Evolutionary conservation across 192 early-diverging fungal genomes (phyloP).

Genomic region (Cetraspora pellucida): DNA sequence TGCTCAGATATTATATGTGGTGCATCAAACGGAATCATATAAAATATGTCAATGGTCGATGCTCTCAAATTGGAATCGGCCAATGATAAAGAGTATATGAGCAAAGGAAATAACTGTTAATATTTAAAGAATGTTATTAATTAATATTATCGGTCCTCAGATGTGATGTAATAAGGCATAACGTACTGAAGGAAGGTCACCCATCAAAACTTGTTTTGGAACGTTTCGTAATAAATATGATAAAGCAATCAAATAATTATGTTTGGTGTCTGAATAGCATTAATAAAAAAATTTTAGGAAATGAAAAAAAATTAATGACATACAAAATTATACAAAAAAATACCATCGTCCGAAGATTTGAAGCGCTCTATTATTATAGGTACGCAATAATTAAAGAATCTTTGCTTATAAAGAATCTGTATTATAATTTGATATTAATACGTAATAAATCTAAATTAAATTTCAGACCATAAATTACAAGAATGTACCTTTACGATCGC

Average conservation of each 20-base stretch:
- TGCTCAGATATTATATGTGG: slow-evolving; percentile 66
- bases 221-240: slow-evolving; percentile 81
- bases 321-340: neutral
- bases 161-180: neutral
- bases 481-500: slow-evolving; percentile 58
- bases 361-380: slow-evolving; percentile 67
- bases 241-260: slow-evolving; percentile 77
- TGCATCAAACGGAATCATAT: slow-evolving; percentile 70
- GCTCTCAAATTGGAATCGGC: slow-evolving; percentile 68
- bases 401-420: slow-evolving; percentile 80
- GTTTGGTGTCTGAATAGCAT: slow-evolving; percentile 55
- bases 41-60: slow-evolving; percentile 76
- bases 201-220: slow-evolving; percentile 80
- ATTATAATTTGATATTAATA: slow-evolving; percentile 3
- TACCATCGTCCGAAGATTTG: slow-evolving; percentile 45
- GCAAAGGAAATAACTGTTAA: slow-evolving; percentile 70
- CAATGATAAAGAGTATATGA: slow-evolving; percentile 73
- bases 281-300: neutral
- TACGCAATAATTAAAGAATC: slow-evolving; percentile 79
- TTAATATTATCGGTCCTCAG: neutral
- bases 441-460: neutral
- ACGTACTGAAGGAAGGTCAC: slow-evolving; percentile 72
- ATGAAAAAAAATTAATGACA: neutral
- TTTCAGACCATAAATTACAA: neutral
- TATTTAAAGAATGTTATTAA: slow-evolving; percentile 2